These are phyloP conservation scores for Cryomyces antarcticus DNA, from an alignment of 495 filamentous ascomycete genomes.

Conservation along the genomic window DNA sequence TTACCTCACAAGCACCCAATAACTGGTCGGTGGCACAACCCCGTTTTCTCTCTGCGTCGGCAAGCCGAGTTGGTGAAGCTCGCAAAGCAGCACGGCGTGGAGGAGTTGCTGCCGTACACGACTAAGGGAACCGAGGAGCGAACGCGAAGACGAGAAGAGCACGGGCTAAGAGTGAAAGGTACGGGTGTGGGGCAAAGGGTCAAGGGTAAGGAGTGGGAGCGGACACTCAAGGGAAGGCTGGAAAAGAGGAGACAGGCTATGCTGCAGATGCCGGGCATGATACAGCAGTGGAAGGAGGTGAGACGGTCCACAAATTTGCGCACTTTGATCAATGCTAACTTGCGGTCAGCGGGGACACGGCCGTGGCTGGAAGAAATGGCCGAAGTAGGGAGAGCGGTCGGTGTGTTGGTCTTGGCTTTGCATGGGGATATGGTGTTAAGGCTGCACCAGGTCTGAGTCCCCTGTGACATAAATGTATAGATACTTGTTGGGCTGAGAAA, in stretches of 20 bases:
- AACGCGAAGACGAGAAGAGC: conserved; percentile 42
- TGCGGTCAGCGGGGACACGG: conserved; percentile 55
- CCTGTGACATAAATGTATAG: no score
- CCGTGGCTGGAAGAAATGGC: conserved; percentile 79
- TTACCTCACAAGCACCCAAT: conserved; percentile 43
- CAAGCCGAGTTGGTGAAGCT: conserved; percentile 88
- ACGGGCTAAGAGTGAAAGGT: conserved; percentile 63
- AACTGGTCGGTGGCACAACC: conserved; percentile 60
- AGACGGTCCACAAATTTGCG: conserved; percentile 4
- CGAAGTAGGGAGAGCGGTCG: conserved; percentile 27
- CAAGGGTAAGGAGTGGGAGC: conserved; percentile 87
- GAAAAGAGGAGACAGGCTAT: conserved; percentile 81
- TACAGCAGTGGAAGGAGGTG: conserved; percentile 86
- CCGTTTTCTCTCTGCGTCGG: conserved; percentile 58
- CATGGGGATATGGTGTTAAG: no score
- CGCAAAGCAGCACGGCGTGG: conserved; percentile 58
- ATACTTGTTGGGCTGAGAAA: no score
- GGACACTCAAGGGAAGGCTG: conserved; percentile 63
- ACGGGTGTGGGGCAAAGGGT: conserved; percentile 74
- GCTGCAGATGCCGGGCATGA: conserved; percentile 77
- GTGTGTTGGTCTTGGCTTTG: no score
- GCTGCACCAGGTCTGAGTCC: no score
- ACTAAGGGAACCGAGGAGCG: conserved; percentile 55
- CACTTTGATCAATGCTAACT: conserved; percentile 4
- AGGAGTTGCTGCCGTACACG: conserved; percentile 60